Base-by-base conservation (phyloP, 2,329 filamentous ascomycete species). In the Diaporthe sp. region DNA sequence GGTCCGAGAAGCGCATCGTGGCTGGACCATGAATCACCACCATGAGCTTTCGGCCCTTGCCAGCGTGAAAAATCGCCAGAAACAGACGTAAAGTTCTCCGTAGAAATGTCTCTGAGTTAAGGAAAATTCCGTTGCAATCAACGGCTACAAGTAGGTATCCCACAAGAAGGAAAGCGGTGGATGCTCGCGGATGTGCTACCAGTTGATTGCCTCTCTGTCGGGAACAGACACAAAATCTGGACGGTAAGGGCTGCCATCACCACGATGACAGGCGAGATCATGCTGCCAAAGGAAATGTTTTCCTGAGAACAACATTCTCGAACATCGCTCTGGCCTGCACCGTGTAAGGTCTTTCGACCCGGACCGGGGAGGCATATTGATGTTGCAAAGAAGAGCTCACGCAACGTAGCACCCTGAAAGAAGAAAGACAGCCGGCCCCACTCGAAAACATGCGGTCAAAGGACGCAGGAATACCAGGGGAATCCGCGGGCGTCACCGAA, bases 21-120 rank as follows among this genome's bases (percentile, higher is more conserved):
- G 63, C 63, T 68, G 47, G 13, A 37, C 47, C 63, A 68, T 68
- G 63, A 53, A 68, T 68, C 63, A 68, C 22, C 63, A 53, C 63
- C 63, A 44, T 17, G 32, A 39, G 44, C 47, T 12, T 25, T 53
- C 9, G 63, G 63, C 15, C n/a, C 63, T 25, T 13, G 63, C n/a
- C 63, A 53, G 32, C 32, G 10, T 37, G 63, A 68, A n/a, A 68
- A 39, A 39, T 68, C 7, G 63, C 44, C 47, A 22, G 32, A 53
- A 32, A 53, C n/a, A 53, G 47, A 27, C 32, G 47, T 51, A 8
- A 19, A 53, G 17, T 19, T 30, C 13, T 37, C 32, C 15, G 13
- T 51, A 19, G 17, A 12, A 25, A 30, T 27, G n/a, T 51, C 17
- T 51, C 17, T 66, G 30, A 19, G 44, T 19, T 2, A 19, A 35